phyloP scores from a whole-genome alignment of 2,329 filamentous ascomycete species.

The Aspergillus aculeatus region DNA sequence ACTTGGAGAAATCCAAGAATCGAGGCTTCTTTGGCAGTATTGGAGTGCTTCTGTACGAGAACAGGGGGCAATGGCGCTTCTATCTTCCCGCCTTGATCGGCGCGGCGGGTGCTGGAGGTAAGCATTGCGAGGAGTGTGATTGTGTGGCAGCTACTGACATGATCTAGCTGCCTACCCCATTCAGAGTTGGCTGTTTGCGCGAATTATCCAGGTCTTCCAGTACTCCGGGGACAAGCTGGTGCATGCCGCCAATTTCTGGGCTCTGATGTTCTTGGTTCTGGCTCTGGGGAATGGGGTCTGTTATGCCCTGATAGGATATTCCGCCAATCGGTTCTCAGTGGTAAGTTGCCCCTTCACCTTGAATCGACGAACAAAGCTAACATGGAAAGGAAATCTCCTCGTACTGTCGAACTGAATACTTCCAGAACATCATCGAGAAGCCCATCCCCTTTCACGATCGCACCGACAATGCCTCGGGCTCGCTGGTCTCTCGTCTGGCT shows the following conservation, averaged over 20 bases:
- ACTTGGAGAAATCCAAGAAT: not conserved
- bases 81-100: conserved; percentile 27
- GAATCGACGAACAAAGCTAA: conserved; percentile 30
- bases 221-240: conserved; percentile 40
- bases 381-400: conserved; percentile 3
- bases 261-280: conserved; percentile 58
- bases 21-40: conserved; percentile 21
- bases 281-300: conserved; percentile 48
- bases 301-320: conserved; percentile 49
- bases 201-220: conserved; percentile 50
- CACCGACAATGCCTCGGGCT: conserved; percentile 14
- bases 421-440: conserved; percentile 10
- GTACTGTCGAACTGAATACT: conserved; percentile 12
- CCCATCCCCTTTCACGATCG: conserved; percentile 14
- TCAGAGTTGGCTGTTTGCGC: conserved; percentile 48
- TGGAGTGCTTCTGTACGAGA: conserved; percentile 33
- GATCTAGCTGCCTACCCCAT: conserved; percentile 31
- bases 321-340: conserved; percentile 47
- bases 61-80: conserved; percentile 29
- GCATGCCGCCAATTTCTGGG: conserved; percentile 50
- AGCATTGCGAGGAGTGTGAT: conserved; percentile 6
- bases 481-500: conserved; percentile 11
- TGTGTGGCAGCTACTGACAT: not conserved
- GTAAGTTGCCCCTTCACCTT: conserved; percentile 37
- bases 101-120: conserved; percentile 33